These are phyloP conservation scores for Phytopythium vexans DNA, from an alignment of 352 stramenopile genomes.

Conservation along the genomic window DNA sequence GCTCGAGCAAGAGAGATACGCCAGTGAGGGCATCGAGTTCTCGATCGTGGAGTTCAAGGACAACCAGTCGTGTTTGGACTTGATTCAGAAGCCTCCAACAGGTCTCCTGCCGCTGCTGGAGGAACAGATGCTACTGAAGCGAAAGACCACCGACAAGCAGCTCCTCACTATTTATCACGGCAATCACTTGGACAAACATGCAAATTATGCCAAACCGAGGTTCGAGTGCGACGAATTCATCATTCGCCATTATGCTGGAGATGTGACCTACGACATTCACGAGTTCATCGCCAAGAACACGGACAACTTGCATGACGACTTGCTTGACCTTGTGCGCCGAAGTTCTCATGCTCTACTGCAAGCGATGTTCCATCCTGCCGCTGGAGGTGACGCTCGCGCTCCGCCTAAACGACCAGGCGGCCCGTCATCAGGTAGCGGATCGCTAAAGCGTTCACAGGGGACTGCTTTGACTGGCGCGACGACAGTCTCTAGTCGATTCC, in stretches of 20 bases:
- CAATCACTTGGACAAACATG: slow-evolving; percentile 70
- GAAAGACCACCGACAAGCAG: slow-evolving; percentile 84
- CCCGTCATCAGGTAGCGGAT: slow-evolving; percentile 8
- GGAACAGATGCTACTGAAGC: slow-evolving; percentile 86
- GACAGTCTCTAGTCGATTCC: slow-evolving; percentile 71
- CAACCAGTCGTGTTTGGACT: slow-evolving; percentile 72
- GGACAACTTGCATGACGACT: slow-evolving; percentile 86
- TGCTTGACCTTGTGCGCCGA: slow-evolving; percentile 70
- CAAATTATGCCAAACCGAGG: slow-evolving; percentile 64
- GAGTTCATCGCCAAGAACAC: slow-evolving; percentile 89
- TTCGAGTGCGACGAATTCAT: slow-evolving; percentile 87
- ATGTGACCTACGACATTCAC: slow-evolving; percentile 79
- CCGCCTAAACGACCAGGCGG: slow-evolving; percentile 11
- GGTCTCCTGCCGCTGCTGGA: slow-evolving; percentile 83
- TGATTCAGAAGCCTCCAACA: slow-evolving; percentile 79
- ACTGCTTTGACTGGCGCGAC: slow-evolving; percentile 55
- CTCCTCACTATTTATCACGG: slow-evolving; percentile 79
- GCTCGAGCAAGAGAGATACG: slow-evolving; percentile 79
- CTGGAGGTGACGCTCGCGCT: slow-evolving; percentile 4
- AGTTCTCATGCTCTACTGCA: slow-evolving; percentile 66
- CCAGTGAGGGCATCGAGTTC: slow-evolving; percentile 67
- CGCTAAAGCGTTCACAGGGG: slow-evolving; percentile 32
- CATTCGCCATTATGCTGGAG: slow-evolving; percentile 81
- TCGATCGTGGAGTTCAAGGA: slow-evolving; percentile 82
- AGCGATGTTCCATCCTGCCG: slow-evolving; percentile 35